Conservation (phyloP, 2,329 filamentous ascomycete species). For the Aspergillus fischeri region DNA sequence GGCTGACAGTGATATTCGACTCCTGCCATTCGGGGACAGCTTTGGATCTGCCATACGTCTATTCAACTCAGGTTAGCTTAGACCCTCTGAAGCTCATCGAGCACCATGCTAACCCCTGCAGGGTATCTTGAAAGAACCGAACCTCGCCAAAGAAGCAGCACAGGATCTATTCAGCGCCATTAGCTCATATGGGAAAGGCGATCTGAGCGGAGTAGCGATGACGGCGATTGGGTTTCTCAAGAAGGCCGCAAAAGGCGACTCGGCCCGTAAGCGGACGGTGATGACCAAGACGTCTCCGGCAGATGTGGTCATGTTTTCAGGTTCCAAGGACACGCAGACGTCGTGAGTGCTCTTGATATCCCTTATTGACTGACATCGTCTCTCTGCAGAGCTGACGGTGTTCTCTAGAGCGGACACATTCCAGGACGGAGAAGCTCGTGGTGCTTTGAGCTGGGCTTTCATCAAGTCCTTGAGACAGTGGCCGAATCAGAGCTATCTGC, state of each 20-base stretch:
- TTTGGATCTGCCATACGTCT: constrained; percentile 64
- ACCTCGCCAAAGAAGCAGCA: constrained; percentile 63
- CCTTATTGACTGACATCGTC: not conserved
- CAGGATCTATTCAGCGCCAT: constrained; percentile 63
- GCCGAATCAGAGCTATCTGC: constrained; percentile 89
- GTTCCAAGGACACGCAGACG: constrained; percentile 92
- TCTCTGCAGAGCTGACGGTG: not conserved
- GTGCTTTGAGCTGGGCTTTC: constrained; percentile 97
- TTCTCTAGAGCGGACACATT: constrained; percentile 76
- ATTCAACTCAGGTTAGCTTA: constrained; percentile 51
- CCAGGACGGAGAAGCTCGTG: constrained; percentile 83
- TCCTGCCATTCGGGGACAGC: constrained; percentile 65
- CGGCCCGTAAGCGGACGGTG: constrained; percentile 72
- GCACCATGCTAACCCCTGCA: not conserved
- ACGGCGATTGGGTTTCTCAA: constrained; percentile 84
- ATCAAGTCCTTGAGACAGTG: constrained; percentile 84
- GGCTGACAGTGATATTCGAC: constrained; percentile 66
- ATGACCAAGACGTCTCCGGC: constrained; percentile 89
- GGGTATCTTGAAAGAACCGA: constrained; percentile 64
- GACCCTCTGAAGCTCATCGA: not conserved
- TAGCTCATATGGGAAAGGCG: constrained; percentile 73
- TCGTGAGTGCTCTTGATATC: constrained; percentile 25
- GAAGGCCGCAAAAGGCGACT: constrained; percentile 74
- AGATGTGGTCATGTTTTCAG: constrained; percentile 96
- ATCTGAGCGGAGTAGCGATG: constrained; percentile 73